A percentile compares a stretch with the other conserved stretches of the same genome.
phyloP scores from a whole-genome alignment of 2,329 filamentous ascomycete species.

The Volutella citrinella region DNA sequence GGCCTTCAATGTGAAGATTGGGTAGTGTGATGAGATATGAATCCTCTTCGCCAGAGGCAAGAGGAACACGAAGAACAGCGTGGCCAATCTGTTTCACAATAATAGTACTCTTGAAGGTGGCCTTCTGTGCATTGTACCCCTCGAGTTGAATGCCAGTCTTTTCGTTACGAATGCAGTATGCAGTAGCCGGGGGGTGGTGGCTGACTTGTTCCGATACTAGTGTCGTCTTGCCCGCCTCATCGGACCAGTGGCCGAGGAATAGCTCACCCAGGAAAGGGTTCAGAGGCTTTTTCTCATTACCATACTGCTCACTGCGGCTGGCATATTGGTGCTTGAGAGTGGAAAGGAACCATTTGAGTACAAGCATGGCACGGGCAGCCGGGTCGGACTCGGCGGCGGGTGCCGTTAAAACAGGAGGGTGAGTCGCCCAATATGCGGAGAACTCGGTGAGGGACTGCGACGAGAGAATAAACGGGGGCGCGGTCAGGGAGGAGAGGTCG shows the following conservation, averaged over 20 bases:
- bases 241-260: constrained; percentile 88
- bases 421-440: constrained; percentile 79
- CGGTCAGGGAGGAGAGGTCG: constrained; percentile 76
- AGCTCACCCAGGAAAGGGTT: constrained; percentile 96
- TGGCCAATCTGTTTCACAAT: constrained; percentile 94
- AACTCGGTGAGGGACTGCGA: constrained; percentile 77
- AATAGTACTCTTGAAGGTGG: constrained; percentile 90
- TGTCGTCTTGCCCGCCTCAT: constrained; percentile 75
- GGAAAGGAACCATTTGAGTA: constrained; percentile 95
- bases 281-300: constrained; percentile 95
- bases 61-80: constrained; percentile 73
- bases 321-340: constrained; percentile 86
- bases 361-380: constrained; percentile 76
- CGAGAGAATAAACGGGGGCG: constrained; percentile 79
- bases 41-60: constrained; percentile 47
- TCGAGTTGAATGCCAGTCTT: constrained; percentile 75
- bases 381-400: constrained; percentile 77
- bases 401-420: constrained; percentile 74
- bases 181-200: constrained; percentile 92
- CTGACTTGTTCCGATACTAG: constrained; percentile 92
- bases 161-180: constrained; percentile 87
- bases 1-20: constrained; percentile 86
- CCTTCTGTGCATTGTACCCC: constrained; percentile 96
- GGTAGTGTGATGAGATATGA: constrained; percentile 90
- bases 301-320: constrained; percentile 71